Percentiles rank a stretch among this genome's conserved stretches.
Conservation (phyloP, 2,329 filamentous ascomycete genomes). For the Coniochaeta prunicola region DNA sequence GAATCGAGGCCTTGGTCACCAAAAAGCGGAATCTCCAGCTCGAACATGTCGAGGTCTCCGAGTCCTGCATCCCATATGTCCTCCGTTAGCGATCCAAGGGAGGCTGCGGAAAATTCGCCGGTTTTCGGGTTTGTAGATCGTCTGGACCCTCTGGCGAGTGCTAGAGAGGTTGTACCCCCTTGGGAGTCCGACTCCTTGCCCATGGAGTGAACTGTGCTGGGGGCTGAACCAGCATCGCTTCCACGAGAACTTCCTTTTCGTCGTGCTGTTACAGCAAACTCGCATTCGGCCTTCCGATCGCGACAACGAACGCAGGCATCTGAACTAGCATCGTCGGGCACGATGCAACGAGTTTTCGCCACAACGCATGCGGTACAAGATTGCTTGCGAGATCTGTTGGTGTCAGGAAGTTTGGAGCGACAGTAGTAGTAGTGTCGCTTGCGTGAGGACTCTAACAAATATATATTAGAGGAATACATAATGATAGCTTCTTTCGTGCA, state of each 20-base stretch:
- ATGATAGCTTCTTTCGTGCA: not conserved
- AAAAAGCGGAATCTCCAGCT: not conserved
- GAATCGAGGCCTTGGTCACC: not conserved
- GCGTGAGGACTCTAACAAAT: slow-evolving; percentile 4
- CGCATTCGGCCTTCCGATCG: slow-evolving; percentile 2
- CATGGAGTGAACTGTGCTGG: not conserved
- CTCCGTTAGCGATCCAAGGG: not conserved
- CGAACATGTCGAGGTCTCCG: slow-evolving; percentile 11
- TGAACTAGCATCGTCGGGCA: not conserved
- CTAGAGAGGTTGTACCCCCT: not conserved
- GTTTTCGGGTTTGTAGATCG: not conserved
- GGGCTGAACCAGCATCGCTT: not conserved
- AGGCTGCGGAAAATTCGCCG: not conserved
- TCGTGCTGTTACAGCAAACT: slow-evolving; percentile 1
- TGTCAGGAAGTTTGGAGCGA: slow-evolving; percentile 5
- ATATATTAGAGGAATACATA: not conserved
- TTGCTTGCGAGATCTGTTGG: slow-evolving; percentile 3
- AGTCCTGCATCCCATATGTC: not conserved
- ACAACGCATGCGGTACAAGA: slow-evolving; percentile 5
- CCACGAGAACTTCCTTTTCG: not conserved
- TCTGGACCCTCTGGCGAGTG: not conserved
- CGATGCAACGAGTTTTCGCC: slow-evolving; percentile 6
- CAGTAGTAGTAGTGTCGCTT: slow-evolving; percentile 8
- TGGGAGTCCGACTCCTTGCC: not conserved
- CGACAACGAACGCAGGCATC: slow-evolving; percentile 3